These are phyloP conservation scores for Jatropha curcas DNA, from an alignment of 345 rosid genomes.

Conservation along the genomic window DNA sequence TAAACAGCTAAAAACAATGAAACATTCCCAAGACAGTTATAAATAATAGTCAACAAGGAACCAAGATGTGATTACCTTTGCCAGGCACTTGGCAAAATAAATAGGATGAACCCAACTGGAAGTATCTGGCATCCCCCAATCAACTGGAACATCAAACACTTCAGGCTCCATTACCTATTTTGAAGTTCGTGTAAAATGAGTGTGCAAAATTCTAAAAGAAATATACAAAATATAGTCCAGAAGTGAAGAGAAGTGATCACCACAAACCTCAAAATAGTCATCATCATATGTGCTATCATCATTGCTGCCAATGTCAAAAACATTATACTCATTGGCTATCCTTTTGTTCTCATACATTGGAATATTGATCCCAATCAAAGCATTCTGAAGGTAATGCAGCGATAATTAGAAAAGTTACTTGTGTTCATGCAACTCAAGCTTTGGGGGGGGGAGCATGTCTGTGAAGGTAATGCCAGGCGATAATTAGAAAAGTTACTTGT, in stretches of 20 bases:
- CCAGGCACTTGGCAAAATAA: constrained; percentile 84
- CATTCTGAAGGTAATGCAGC: constrained; percentile 56
- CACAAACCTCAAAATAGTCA: constrained; percentile 69
- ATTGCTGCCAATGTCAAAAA: constrained; percentile 42
- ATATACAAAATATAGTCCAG: constrained; percentile 1
- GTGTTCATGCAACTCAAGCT: constrained; percentile 1
- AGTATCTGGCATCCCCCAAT: constrained; percentile 92
- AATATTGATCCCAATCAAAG: constrained; percentile 77
- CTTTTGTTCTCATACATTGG: constrained; percentile 52
- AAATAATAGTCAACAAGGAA: constrained; percentile 13
- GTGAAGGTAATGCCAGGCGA: too few species aligned
- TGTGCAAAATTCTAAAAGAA: constrained; percentile 1
- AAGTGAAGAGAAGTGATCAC: constrained; percentile 25
- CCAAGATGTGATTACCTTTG: constrained; percentile 54
- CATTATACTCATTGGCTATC: constrained; percentile 49
- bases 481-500: too few species aligned
- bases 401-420: constrained; percentile 2
- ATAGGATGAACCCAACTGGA: constrained; percentile 71
- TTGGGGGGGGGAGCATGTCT: neutral
- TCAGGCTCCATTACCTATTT: constrained; percentile 73
- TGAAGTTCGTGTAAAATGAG: constrained; percentile 20
- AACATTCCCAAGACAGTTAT: constrained; percentile 7
- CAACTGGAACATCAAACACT: constrained; percentile 54
- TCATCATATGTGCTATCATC: constrained; percentile 60
- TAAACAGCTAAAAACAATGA: neutral